Percentiles rank a stretch among this genome's conserved stretches.
These are phyloP conservation scores for Vitis hybrid DNA, from an alignment of 177 flowering plant genomes.

Conservation along the genomic window DNA sequence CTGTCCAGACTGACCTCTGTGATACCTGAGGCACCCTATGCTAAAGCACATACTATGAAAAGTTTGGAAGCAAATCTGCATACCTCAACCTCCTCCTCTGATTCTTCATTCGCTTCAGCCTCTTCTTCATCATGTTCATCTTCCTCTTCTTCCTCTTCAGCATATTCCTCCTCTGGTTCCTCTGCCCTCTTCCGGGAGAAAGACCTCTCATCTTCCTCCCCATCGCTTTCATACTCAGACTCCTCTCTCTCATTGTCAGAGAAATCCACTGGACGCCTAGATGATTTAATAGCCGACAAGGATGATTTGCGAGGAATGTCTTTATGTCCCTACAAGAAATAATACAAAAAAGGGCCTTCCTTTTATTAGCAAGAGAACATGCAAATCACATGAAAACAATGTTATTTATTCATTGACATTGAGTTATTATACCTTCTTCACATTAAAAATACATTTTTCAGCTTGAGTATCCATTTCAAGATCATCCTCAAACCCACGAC, in stretches of 20 bases:
- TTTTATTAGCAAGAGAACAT: background rate
- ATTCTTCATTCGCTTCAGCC: conserved; percentile 45
- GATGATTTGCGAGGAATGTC: conserved; percentile 66
- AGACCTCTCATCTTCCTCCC: conserved; percentile 68
- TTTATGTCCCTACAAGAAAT: conserved; percentile 51
- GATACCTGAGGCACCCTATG: background rate
- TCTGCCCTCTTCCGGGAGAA: conserved; percentile 50
- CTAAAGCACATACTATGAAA: background rate
- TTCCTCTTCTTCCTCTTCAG: conserved; percentile 61
- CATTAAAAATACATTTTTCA: conserved; percentile 88
- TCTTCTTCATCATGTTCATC: conserved; percentile 50
- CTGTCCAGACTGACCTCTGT: background rate
- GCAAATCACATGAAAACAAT: background rate
- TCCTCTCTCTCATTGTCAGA: conserved; percentile 92
- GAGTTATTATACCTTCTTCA: conserved; percentile 66
- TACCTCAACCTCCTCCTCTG: conserved; percentile 69
- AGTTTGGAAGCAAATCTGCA: conserved; percentile 5
- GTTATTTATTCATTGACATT: background rate
- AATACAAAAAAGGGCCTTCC: conserved; percentile 1
- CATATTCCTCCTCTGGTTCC: conserved; percentile 59
- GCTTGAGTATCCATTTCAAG: conserved; percentile 85
- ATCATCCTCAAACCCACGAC: conserved; percentile 82
- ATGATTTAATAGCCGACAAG: conserved; percentile 43
- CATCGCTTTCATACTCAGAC: conserved; percentile 94
- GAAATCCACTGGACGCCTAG: conserved; percentile 62